Evolutionary conservation across 75 land plant genomes (phyloP), one percentile per base, ranked within the genome.

Genomic region (Isoetes taiwanensis): DNA sequence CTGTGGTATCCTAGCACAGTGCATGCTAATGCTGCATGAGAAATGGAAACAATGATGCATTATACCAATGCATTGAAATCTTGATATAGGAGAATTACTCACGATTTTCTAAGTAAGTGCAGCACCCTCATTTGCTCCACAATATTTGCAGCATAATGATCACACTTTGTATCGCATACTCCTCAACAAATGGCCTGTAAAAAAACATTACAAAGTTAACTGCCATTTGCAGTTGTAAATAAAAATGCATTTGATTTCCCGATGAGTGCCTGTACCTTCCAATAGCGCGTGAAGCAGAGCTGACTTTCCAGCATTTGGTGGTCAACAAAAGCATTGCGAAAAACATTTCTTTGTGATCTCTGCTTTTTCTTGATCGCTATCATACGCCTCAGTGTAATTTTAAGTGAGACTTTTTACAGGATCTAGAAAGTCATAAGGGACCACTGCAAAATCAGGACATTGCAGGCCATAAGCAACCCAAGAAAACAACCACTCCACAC

Each of bases 301-400:
- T 58, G 96, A 80, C 43, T 88, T 94, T 38, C 99, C 96, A 60
- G 90, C 56, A 28, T 73, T 70, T 35, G 48, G 58, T 20, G 99
- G 96, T 27, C 99, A 96, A 78, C 88, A 89, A 74, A 64, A 94
- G 48, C 99, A 94, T 58, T 84, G 88, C 41, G 88, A 41, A 84
- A 73, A 41, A 84, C 86, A 65, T 72, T 80, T 59, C 99, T 71
- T 28, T 79, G 82, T 1, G 86, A 65, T 24, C 77, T 80, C 62
- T 89, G 75, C 58, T 55, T 77, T 56, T 80, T 94, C n/a, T 80
- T 94, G 1, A 83, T 89, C 55, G 1, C 86, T 89, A 58, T 94
- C 99, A 23, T 73, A 16, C 86, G 80, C 56, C 61, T 64, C 38
- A 84, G 70, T 26, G 84, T 94, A 32, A 81, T 71, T 43, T 61